phyloP scores from a whole-genome alignment of 345 rosid genomes.

The Garcia nutans region DNA sequence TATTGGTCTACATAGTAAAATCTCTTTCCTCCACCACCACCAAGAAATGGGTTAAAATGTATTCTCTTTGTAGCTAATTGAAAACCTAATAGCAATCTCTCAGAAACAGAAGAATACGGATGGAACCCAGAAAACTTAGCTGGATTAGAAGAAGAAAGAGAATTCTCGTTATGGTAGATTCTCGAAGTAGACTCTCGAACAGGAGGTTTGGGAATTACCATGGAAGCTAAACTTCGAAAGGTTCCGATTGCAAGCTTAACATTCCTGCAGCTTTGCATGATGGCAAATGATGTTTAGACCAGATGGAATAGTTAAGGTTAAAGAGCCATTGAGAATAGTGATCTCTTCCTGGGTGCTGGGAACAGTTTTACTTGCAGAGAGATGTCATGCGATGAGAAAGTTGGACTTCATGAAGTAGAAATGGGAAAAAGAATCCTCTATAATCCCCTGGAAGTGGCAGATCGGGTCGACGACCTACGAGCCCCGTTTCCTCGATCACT shows the following conservation, averaged over 20 bases:
- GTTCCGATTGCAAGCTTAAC: slow-evolving; percentile 45
- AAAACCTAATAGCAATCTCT: slow-evolving; percentile 24
- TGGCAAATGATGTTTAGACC: neutral
- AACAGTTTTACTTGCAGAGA: too few species aligned
- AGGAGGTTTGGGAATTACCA: slow-evolving; percentile 30
- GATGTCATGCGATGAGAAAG: too few species aligned
- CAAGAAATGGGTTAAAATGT: slow-evolving; percentile 26
- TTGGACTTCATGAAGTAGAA: too few species aligned
- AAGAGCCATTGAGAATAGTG: neutral
- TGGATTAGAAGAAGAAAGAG: slow-evolving; percentile 20
- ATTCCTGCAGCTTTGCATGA: slow-evolving; percentile 58
- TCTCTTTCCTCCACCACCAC: slow-evolving; percentile 36
- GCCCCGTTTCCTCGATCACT: too few species aligned
- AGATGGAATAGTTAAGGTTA: neutral
- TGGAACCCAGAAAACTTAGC: slow-evolving; percentile 44
- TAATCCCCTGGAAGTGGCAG: too few species aligned
- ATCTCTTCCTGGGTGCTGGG: too few species aligned
- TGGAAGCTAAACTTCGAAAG: slow-evolving; percentile 44
- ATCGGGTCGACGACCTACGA: too few species aligned
- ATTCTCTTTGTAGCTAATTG: slow-evolving; percentile 18
- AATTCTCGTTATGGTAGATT: slow-evolving; percentile 27
- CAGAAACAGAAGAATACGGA: slow-evolving; percentile 28
- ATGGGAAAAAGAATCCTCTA: too few species aligned
- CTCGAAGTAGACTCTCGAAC: slow-evolving; percentile 34
- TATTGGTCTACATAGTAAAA: slow-evolving; percentile 69